Conservation (phyloP, 2,329 filamentous ascomycete genomes). For the Aspergillus calidoustus region DNA sequence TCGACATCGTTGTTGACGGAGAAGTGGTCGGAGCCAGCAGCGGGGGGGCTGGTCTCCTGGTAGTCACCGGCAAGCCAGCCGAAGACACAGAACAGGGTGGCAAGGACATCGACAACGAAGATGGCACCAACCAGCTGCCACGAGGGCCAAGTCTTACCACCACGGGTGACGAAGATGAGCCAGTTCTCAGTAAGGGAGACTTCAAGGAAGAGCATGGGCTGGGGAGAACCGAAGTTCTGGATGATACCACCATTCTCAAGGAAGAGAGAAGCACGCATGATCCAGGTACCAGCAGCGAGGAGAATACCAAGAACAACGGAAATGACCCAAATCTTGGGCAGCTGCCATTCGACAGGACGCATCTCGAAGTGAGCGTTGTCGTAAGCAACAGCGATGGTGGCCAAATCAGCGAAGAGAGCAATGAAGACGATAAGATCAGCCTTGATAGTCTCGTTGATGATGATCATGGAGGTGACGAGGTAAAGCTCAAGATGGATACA, state of each 20-base stretch:
- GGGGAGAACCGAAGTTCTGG: conserved; percentile 73
- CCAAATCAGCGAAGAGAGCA: conserved; percentile 77
- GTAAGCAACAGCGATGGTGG: conserved; percentile 78
- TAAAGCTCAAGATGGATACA: conserved; percentile 77
- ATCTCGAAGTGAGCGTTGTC: conserved; percentile 78
- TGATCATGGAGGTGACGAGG: conserved; percentile 77
- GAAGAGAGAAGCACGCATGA: conserved; percentile 73
- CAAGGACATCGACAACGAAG: conserved; percentile 70
- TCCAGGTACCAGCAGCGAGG: conserved; percentile 73
- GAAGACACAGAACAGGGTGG: conserved; percentile 75
- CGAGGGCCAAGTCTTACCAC: conserved; percentile 73
- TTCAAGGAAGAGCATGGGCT: conserved; percentile 85
- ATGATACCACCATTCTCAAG: conserved; percentile 72
- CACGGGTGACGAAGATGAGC: conserved; percentile 96
- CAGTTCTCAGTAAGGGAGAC: conserved; percentile 93
- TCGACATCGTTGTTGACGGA: conserved; percentile 59
- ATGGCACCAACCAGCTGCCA: conserved; percentile 76
- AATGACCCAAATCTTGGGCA: conserved; percentile 82
- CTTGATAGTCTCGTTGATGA: conserved; percentile 76
- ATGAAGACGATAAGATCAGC: conserved; percentile 78
- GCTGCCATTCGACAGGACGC: conserved; percentile 77
- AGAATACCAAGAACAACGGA: conserved; percentile 62
- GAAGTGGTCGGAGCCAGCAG: conserved; percentile 30
- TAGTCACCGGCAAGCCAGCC: conserved; percentile 69
- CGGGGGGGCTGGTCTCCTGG: conserved; percentile 31